Conservation (phyloP, 129 eudicot species). For the Lactuca saligna region DNA sequence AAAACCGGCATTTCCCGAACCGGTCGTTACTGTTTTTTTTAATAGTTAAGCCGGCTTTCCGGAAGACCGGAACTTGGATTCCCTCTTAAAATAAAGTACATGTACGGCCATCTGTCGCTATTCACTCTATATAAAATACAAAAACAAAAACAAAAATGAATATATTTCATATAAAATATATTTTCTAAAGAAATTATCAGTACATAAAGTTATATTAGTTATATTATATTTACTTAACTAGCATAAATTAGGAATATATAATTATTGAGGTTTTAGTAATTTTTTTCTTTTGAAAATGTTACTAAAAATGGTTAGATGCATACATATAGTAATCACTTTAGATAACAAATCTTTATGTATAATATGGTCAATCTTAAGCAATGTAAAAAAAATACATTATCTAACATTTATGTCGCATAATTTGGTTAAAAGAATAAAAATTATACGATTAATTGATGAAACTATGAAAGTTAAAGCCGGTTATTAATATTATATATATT, state of each 20-base stretch:
- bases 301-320: background rate
- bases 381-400: background rate
- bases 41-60: conserved; percentile 32
- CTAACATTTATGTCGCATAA: background rate
- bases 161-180: background rate
- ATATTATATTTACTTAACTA: background rate
- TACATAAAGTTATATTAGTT: background rate
- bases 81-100: conserved; percentile 23
- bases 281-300: background rate
- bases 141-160: conserved; percentile 8
- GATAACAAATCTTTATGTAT: too few species aligned
- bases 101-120: conserved; percentile 42
- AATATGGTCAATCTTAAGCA: background rate
- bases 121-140: background rate
- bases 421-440: background rate
- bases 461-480: background rate
- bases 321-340: background rate
- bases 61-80: background rate
- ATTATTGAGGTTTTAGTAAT: too few species aligned
- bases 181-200: background rate
- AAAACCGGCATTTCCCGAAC: conserved; percentile 21
- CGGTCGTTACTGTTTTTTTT: conserved; percentile 17
- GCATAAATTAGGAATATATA: too few species aligned
- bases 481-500: background rate
- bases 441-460: background rate